Conservation (phyloP, 129 eudicot genomes). For the Tanacetum coccineum region DNA sequence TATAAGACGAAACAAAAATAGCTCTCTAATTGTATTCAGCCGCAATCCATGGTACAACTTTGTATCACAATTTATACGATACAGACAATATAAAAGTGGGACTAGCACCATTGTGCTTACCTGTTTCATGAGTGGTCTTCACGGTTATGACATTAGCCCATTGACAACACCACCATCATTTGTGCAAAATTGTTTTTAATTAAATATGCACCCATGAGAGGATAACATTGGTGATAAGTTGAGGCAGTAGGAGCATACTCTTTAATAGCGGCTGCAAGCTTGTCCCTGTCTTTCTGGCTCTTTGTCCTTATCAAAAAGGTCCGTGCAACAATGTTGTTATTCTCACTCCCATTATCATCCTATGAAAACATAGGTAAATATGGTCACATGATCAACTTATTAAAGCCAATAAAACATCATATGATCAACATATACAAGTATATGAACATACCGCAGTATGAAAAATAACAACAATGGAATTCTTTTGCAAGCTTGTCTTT, state of each 20-base stretch:
- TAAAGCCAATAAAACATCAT: too few relatives aligned
- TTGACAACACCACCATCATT: constrained; percentile 17
- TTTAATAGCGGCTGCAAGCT: constrained; percentile 71
- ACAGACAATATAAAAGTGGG: constrained; percentile 23
- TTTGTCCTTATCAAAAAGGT: constrained; percentile 78
- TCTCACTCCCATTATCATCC: constrained; percentile 54
- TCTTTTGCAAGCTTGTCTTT: constrained; percentile 80
- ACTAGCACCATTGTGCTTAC: constrained; percentile 26
- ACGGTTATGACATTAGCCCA: constrained; percentile 21
- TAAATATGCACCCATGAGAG: not conserved
- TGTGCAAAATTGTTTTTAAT: constrained; percentile 3
- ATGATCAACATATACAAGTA: not conserved
- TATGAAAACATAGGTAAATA: constrained; percentile 18
- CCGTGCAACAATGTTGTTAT: constrained; percentile 53
- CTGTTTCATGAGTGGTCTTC: constrained; percentile 11
- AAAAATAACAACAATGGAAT: constrained; percentile 74
- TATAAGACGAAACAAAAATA: not conserved
- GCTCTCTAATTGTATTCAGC: constrained; percentile 20
- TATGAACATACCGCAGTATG: constrained; percentile 61
- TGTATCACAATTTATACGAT: constrained; percentile 31
- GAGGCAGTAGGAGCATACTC: constrained; percentile 74
- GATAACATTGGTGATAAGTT: constrained; percentile 7
- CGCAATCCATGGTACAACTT: constrained; percentile 22
- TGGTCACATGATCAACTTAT: not conserved
- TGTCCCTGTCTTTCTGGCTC: constrained; percentile 75